Evolutionary conservation across 2,329 filamentous ascomycete species (phyloP).

Genomic region (Sclerotinia sclerotiorum): DNA sequence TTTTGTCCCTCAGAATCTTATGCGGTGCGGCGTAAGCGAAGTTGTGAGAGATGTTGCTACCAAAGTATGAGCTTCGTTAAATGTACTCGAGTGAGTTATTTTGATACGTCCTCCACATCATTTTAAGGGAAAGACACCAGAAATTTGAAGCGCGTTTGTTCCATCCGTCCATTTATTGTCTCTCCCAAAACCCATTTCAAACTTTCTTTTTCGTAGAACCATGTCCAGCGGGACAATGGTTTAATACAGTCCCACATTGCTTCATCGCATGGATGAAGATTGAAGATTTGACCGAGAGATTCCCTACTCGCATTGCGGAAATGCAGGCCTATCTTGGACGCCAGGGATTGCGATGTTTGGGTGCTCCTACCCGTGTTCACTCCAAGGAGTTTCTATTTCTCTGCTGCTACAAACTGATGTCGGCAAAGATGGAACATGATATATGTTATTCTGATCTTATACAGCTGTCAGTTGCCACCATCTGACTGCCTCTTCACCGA

Average conservation of each 20-base stretch:
- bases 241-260: neutral
- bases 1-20: neutral
- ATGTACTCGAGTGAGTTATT: neutral
- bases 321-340: neutral
- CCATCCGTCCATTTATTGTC: neutral
- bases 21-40: neutral
- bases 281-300: neutral
- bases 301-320: too few relatives aligned
- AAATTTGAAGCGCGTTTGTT: neutral
- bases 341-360: neutral
- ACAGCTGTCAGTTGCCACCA: neutral
- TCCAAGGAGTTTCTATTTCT: neutral
- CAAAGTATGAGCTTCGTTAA: neutral
- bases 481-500: neutral
- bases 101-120: too few relatives aligned
- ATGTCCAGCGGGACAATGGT: too few relatives aligned
- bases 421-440: neutral
- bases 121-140: too few relatives aligned
- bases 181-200: neutral
- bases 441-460: neutral
- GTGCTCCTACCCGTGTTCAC: neutral
- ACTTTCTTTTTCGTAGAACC: neutral
- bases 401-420: neutral
- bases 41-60: neutral
- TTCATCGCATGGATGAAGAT: neutral